Conservation (phyloP, 495 filamentous ascomycete species). For the Trichocladium antarcticum region DNA sequence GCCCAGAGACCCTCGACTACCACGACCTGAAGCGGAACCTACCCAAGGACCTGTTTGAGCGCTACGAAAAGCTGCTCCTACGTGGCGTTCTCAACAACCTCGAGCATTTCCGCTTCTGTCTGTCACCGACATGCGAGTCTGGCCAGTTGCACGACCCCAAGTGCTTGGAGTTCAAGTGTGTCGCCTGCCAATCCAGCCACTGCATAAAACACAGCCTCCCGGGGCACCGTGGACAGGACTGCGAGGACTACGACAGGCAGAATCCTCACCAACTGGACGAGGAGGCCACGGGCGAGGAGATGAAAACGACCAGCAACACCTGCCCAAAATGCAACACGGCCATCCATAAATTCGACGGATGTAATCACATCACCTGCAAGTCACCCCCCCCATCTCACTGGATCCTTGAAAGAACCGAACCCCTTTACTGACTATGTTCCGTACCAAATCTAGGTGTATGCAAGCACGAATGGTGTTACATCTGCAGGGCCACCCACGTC, state of each 20-base stretch:
- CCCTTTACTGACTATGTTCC: background rate
- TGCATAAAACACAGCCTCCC: constrained; percentile 37
- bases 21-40: constrained; percentile 27
- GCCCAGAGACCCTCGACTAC: constrained; percentile 26
- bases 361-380: constrained; percentile 41
- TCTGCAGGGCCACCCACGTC: constrained; percentile 29
- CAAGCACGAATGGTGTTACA: constrained; percentile 38
- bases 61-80: constrained; percentile 26
- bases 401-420: too few relatives aligned
- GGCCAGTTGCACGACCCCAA: constrained; percentile 28
- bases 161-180: constrained; percentile 32
- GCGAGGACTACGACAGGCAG: constrained; percentile 35
- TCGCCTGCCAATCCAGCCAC: constrained; percentile 26
- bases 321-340: constrained; percentile 38
- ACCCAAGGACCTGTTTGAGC: constrained; percentile 21
- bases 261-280: constrained; percentile 25
- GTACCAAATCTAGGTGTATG: constrained; percentile 26
- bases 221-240: constrained; percentile 41
- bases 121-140: constrained; percentile 30
- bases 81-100: constrained; percentile 23
- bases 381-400: background rate
- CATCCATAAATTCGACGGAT: constrained; percentile 36
- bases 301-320: constrained; percentile 29
- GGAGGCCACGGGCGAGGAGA: constrained; percentile 31
- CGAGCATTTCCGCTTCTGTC: constrained; percentile 35